phyloP scores from a whole-genome alignment of 176 grass and related monocot genomes.

The Carex scoparia region DNA sequence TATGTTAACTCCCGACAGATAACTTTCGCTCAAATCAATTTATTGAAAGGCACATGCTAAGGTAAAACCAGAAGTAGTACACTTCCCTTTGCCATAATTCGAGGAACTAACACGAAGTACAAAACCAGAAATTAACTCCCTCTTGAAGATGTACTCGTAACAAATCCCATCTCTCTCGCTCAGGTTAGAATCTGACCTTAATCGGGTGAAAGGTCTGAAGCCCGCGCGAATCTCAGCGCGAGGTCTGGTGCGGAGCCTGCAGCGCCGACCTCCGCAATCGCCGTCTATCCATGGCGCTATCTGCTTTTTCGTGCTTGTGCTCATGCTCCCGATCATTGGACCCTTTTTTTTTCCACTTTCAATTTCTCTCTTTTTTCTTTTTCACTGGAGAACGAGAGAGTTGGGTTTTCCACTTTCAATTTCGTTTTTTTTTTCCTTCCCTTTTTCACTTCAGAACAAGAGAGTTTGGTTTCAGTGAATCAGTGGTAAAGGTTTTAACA shows the following conservation, averaged over 20 bases:
- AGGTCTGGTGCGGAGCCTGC: neutral
- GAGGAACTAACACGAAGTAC: neutral
- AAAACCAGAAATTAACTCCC: neutral
- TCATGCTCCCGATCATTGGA: neutral
- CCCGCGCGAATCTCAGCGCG: neutral
- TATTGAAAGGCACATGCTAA: neutral
- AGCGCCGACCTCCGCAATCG: neutral
- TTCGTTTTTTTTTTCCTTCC: too few species aligned
- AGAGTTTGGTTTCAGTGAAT: neutral
- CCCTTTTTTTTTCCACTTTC: neutral
- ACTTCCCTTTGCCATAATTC: neutral
- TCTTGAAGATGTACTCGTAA: neutral
- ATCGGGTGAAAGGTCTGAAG: neutral
- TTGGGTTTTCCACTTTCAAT: neutral
- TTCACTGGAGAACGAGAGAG: neutral
- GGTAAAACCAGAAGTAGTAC: neutral
- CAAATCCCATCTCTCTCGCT: neutral
- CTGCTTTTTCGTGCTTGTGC: neutral
- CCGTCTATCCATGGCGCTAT: neutral
- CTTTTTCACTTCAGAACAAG: neutral
- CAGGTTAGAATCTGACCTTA: slow-evolving; percentile 9
- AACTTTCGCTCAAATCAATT: neutral
- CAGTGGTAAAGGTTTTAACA: neutral
- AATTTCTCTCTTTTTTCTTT: neutral
- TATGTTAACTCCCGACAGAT: neutral